phyloP scores from a whole-genome alignment of 768 basidiomycete species.

The Megacollybia marginata region DNA sequence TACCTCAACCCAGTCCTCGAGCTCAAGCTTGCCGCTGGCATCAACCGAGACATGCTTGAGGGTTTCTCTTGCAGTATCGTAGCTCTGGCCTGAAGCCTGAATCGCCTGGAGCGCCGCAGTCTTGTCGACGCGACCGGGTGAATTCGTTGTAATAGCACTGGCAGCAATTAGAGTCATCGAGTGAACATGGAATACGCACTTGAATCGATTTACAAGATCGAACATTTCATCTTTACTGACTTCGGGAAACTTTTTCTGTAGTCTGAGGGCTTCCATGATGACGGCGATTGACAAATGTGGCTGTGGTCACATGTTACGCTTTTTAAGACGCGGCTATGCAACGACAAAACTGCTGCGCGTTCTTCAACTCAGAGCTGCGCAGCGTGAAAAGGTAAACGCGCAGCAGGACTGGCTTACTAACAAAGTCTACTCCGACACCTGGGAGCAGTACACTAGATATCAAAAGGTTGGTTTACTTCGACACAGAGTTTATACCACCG shows the following conservation, averaged over 20 bases:
- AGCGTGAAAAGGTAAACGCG: too few relatives aligned
- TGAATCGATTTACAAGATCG: conserved; percentile 91
- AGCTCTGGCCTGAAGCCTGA: conserved; percentile 77
- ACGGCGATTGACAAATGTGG: neutral
- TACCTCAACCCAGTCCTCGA: conserved; percentile 98
- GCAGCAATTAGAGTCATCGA: conserved; percentile 1
- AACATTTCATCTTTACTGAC: conserved; percentile 92
- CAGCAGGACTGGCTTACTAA: too few relatives aligned
- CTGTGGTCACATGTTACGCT: too few relatives aligned
- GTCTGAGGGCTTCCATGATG: conserved; percentile 73
- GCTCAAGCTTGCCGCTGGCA: conserved; percentile 90
- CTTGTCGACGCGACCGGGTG: conserved; percentile 80
- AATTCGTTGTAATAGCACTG: conserved; percentile 71
- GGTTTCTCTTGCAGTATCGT: conserved; percentile 84
- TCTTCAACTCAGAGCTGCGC: too few relatives aligned
- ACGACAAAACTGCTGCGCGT: too few relatives aligned
- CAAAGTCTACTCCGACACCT: too few relatives aligned
- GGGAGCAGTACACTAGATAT: too few relatives aligned
- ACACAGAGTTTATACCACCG: too few relatives aligned
- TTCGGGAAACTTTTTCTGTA: conserved; percentile 90
- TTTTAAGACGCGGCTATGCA: too few relatives aligned
- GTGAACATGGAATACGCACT: conserved; percentile 46
- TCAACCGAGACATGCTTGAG: conserved; percentile 93
- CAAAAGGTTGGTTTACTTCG: too few relatives aligned
- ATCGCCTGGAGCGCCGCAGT: conserved; percentile 71